Percentiles rank a stretch among this genome's conserved stretches.
phyloP scores from a whole-genome alignment of 2,329 filamentous ascomycete species.

The Arthroderma sp. region DNA sequence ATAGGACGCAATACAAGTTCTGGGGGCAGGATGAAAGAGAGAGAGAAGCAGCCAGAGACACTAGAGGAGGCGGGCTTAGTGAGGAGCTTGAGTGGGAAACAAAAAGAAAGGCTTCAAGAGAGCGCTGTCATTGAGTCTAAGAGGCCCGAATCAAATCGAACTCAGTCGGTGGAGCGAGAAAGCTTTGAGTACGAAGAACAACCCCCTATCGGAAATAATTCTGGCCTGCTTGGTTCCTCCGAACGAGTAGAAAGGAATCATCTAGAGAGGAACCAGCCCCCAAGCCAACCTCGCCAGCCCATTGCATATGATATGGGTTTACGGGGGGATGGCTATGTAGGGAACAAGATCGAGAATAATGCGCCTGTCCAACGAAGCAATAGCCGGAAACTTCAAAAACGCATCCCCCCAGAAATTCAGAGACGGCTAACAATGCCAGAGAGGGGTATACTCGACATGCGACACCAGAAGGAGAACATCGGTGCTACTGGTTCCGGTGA shows the following conservation, averaged over 20 bases:
- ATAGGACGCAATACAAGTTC: slow-evolving; percentile 6
- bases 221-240: neutral
- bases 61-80: slow-evolving; percentile 10
- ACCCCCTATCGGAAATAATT: neutral
- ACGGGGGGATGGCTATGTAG: too few species aligned
- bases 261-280: too few species aligned
- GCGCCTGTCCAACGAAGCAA: slow-evolving; percentile 8
- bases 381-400: slow-evolving; percentile 11
- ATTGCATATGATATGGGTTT: too few species aligned
- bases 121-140: slow-evolving; percentile 11
- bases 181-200: slow-evolving; percentile 8
- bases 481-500: too few species aligned
- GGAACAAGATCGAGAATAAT: too few species aligned
- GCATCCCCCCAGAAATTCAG: slow-evolving; percentile 4
- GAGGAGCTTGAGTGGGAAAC: slow-evolving; percentile 8
- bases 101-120: slow-evolving; percentile 9
- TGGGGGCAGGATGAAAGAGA: neutral
- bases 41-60: neutral
- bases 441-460: too few species aligned
- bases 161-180: slow-evolving; percentile 7
- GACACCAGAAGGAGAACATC: too few species aligned
- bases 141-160: slow-evolving; percentile 9
- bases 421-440: neutral
- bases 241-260: neutral
- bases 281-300: too few species aligned